A percentile compares a stretch with the other conserved stretches of the same genome.
Evolutionary conservation across 768 basidiomycete species (phyloP).

Genomic region (Candolleomyces eurysporus): DNA sequence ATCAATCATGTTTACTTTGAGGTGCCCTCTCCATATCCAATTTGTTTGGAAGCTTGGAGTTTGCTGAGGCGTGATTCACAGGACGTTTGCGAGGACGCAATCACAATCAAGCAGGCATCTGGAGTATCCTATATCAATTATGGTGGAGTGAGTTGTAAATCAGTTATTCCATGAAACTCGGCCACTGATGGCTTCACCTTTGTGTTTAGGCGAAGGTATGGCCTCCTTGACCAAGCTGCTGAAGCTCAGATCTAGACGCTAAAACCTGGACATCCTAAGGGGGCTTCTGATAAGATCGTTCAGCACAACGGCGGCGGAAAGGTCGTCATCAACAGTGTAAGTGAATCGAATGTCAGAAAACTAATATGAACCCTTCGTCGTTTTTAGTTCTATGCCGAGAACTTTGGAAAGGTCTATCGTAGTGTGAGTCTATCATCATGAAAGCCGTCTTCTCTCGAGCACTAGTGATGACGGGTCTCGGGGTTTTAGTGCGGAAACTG

Average conservation of each 20-base stretch:
- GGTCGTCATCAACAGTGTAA: slow-evolving; percentile 37
- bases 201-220: too few relatives aligned
- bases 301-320: slow-evolving; percentile 32
- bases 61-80: neutral
- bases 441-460: slow-evolving; percentile 3
- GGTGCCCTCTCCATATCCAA: slow-evolving; percentile 10
- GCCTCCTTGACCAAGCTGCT: too few relatives aligned
- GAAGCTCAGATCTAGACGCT: too few relatives aligned
- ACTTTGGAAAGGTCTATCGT: slow-evolving; percentile 39
- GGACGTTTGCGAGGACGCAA: slow-evolving; percentile 39
- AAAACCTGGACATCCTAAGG: slow-evolving; percentile 11
- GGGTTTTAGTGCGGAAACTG: slow-evolving; percentile 30
- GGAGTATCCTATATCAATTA: slow-evolving; percentile 36
- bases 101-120: slow-evolving; percentile 39
- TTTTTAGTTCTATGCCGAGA: slow-evolving; percentile 36
- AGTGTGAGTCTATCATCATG: slow-evolving; percentile 8
- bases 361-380: neutral
- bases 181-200: too few relatives aligned
- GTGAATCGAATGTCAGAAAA: slow-evolving; percentile 2
- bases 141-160: slow-evolving; percentile 29
- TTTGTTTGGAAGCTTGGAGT: too few relatives aligned
- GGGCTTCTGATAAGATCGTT: slow-evolving; percentile 34
- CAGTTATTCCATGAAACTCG: too few relatives aligned
- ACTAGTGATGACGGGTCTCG: neutral
- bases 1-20: slow-evolving; percentile 31